Conservation (phyloP, 2,329 filamentous ascomycete species). For the Pseudocercospora fijiensis region DNA sequence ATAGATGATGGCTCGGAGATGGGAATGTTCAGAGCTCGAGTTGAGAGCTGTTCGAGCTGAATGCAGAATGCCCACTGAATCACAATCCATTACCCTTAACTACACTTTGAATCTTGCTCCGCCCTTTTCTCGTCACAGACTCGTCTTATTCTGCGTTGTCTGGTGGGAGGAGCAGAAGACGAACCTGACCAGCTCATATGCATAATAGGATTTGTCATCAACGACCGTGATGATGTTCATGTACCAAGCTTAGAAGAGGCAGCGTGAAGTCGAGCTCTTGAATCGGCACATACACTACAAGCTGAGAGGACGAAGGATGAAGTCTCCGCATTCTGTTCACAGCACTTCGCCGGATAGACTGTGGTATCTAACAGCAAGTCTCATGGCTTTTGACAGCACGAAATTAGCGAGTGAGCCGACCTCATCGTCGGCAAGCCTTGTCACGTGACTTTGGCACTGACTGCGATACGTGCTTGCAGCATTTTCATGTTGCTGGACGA, state of each 20-base stretch:
- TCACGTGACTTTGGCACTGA: neutral
- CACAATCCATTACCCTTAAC: neutral
- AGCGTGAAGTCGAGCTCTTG: neutral
- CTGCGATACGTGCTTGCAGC: neutral
- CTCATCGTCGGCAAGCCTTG: neutral
- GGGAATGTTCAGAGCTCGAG: neutral
- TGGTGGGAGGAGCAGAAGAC: too few species aligned
- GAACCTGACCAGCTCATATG: too few species aligned
- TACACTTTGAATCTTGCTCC: neutral
- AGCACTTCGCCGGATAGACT: neutral
- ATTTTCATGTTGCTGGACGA: neutral
- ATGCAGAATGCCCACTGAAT: slow-evolving; percentile 8
- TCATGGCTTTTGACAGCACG: neutral
- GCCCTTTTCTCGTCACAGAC: neutral
- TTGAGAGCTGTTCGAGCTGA: neutral
- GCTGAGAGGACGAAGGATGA: neutral
- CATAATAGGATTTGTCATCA: too few species aligned
- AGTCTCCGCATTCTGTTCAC: neutral
- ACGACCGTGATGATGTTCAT: too few species aligned
- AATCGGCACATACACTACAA: neutral
- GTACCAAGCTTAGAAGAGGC: too few species aligned
- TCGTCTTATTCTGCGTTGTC: neutral
- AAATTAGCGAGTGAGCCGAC: neutral
- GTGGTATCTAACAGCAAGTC: neutral
- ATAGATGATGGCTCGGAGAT: neutral